A percentile compares a stretch with the other conserved stretches of the same genome.
phyloP scores from a whole-genome alignment of 495 filamentous ascomycete species.

The Penicillium canariense region DNA sequence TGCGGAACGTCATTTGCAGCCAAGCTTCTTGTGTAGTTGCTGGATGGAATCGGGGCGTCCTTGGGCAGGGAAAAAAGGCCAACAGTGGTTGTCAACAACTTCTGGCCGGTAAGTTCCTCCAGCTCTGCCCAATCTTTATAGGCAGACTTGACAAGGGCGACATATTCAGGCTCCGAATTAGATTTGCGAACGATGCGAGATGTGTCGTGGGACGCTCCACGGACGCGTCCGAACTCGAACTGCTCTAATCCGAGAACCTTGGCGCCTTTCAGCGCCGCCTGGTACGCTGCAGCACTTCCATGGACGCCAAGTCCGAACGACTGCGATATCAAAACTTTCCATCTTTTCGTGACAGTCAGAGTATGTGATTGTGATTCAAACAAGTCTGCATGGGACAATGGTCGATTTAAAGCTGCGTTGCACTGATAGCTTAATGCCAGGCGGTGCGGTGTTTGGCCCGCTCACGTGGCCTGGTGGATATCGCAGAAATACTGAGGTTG shows the following conservation, averaged over 20 bases:
- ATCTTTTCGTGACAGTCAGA: too few relatives aligned
- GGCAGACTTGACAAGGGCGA: slow-evolving; percentile 16
- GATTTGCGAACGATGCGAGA: slow-evolving; percentile 22
- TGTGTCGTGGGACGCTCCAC: slow-evolving; percentile 22
- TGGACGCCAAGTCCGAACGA: slow-evolving; percentile 22
- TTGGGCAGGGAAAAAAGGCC: slow-evolving; percentile 25
- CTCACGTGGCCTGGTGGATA: too few relatives aligned
- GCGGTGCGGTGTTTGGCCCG: too few relatives aligned
- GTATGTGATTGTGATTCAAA: too few relatives aligned
- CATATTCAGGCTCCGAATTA: slow-evolving; percentile 14
- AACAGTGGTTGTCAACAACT: slow-evolving; percentile 19
- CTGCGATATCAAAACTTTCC: slow-evolving; percentile 14
- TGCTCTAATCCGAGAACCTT: slow-evolving; percentile 21
- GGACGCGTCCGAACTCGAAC: slow-evolving; percentile 21
- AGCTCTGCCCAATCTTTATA: slow-evolving; percentile 25
- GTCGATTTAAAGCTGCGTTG: too few relatives aligned
- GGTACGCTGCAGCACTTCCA: slow-evolving; percentile 19
- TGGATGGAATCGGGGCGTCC: slow-evolving; percentile 11
- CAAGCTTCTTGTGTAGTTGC: slow-evolving; percentile 16
- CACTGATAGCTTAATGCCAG: too few relatives aligned
- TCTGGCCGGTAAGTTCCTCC: slow-evolving; percentile 7
- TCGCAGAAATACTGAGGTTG: too few relatives aligned
- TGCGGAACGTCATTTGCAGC: slow-evolving; percentile 20
- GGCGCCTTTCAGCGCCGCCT: slow-evolving; percentile 20
- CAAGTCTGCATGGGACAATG: too few relatives aligned